These are phyloP conservation scores for Aspergillus awamori DNA, from an alignment of 2,329 filamentous ascomycete species.

Conservation along the genomic window DNA sequence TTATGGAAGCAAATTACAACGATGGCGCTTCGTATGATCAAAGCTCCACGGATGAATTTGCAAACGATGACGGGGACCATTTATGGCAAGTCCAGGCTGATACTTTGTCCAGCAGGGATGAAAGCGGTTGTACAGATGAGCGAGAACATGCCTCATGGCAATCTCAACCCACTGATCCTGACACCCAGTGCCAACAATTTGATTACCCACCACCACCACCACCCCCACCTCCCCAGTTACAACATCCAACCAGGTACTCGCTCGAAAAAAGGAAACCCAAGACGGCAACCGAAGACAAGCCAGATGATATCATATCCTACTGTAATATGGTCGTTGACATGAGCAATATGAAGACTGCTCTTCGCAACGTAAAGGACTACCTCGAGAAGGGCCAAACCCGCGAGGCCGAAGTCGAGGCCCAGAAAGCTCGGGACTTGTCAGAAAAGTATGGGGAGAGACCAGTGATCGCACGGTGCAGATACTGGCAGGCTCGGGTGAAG, in stretches of 20 bases:
- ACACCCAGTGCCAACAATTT: too few species aligned
- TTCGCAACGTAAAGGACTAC: constrained; percentile 1
- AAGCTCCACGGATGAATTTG: not conserved
- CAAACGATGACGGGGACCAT: not conserved
- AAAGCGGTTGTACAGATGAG: not conserved
- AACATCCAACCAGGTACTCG: too few species aligned
- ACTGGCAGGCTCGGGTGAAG: constrained; percentile 33
- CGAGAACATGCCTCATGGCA: too few species aligned
- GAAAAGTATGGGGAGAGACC: constrained; percentile 2
- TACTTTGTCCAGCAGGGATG: not conserved
- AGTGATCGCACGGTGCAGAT: constrained; percentile 24
- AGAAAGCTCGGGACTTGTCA: constrained; percentile 15
- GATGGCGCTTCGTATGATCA: not conserved
- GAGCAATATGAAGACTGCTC: not conserved
- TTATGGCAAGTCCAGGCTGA: too few species aligned
- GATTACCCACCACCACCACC: too few species aligned
- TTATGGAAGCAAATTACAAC: not conserved
- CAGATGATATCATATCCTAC: not conserved
- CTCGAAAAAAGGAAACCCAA: too few species aligned
- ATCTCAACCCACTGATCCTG: too few species aligned
- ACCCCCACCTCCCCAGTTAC: too few species aligned
- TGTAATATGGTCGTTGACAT: constrained; percentile 7
- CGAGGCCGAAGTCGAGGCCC: constrained; percentile 14
- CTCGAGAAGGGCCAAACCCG: not conserved
- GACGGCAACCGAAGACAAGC: too few species aligned